Conservation (phyloP, 2,329 filamentous ascomycete species). For the Teratosphaeriaceae sp. region DNA sequence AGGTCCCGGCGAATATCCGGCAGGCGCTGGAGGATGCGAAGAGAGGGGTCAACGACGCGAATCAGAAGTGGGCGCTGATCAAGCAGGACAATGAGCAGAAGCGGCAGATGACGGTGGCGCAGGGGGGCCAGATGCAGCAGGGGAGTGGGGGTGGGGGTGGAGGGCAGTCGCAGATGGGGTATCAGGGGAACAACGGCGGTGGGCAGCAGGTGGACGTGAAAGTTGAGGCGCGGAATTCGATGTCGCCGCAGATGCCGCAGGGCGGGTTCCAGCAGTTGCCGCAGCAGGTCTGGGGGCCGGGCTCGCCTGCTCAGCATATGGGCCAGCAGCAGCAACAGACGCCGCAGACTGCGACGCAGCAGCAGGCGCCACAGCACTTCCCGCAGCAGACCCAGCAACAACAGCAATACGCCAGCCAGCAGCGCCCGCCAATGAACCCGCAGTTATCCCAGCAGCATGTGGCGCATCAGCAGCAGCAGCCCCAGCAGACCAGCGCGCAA, state of each 20-base stretch:
- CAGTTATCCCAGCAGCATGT: slow-evolving; percentile 18
- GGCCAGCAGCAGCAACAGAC: slow-evolving; percentile 19
- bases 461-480: slow-evolving; percentile 11
- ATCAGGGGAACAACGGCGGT: slow-evolving; percentile 9
- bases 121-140: slow-evolving; percentile 8
- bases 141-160: slow-evolving; percentile 11
- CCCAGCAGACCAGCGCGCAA: slow-evolving; percentile 18
- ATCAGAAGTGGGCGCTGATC: neutral
- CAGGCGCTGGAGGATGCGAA: slow-evolving; percentile 5
- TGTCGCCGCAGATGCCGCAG: slow-evolving; percentile 8
- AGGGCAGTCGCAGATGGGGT: slow-evolving; percentile 10
- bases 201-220: slow-evolving; percentile 11
- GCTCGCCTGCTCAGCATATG: slow-evolving; percentile 9
- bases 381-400: slow-evolving; percentile 23
- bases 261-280: slow-evolving; percentile 7
- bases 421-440: slow-evolving; percentile 16
- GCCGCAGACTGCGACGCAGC: slow-evolving; percentile 23
- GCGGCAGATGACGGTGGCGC: neutral
- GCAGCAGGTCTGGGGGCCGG: slow-evolving; percentile 9
- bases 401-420: slow-evolving; percentile 21
- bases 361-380: slow-evolving; percentile 24
- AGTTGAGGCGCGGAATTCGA: slow-evolving; percentile 7
- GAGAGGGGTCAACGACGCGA: neutral
- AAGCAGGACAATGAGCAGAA: neutral
- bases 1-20: slow-evolving; percentile 1